Base-by-base conservation (phyloP, 139 green algal genomes). In the Coelastrella sp. region DNA sequence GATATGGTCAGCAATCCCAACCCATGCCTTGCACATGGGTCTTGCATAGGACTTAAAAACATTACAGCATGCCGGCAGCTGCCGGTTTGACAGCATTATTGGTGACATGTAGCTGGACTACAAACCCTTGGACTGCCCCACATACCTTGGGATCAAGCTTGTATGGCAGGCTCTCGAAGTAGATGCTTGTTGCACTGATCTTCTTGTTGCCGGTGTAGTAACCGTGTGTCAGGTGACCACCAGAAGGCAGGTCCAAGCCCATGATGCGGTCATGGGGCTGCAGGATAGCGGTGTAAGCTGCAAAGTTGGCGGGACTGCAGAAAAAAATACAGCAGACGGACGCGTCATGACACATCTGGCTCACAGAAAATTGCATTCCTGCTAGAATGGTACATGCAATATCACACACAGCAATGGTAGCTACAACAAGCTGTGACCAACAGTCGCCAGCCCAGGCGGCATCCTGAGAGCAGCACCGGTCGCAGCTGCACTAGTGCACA, bases 211-310 rank as follows among this genome's bases (percentile, higher is more conserved):
- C 89, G 0, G 72, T 74, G 84, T 79, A 85, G 89, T 95, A 98
- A 62, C 97, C 97, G 83, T 99, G 97, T 32, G 94, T 98, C 35
- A 99, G 91, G 89, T 99, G 97, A 48, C 97, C 97, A 38, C 97
- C 96, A 79, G 97, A 95, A 2, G 97, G 97, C 86, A 99, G 92
- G 88, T 99, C 97, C 43, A 99, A 91, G 43, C 92, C 97, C 96
- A 99, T 98, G 92, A 99, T 98, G 84, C 97, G 94, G 88, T 99
- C 97, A 83, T 99, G 96, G 0, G 97, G 97, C 48, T 99, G 91
- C 17, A 99, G 93, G 84, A 99, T 91, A 27, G 96, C 97, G 40
- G 96, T 99, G 95, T 99, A 99, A 5, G 99, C 97, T 0, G 97
- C 97, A 90, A 99, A 98, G 90, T 99, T 99, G 50, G 97, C 97